Evolutionary conservation across 1,284 basidiomycete genomes (phyloP).

Genomic region (Papiliotrema terrestris): DNA sequence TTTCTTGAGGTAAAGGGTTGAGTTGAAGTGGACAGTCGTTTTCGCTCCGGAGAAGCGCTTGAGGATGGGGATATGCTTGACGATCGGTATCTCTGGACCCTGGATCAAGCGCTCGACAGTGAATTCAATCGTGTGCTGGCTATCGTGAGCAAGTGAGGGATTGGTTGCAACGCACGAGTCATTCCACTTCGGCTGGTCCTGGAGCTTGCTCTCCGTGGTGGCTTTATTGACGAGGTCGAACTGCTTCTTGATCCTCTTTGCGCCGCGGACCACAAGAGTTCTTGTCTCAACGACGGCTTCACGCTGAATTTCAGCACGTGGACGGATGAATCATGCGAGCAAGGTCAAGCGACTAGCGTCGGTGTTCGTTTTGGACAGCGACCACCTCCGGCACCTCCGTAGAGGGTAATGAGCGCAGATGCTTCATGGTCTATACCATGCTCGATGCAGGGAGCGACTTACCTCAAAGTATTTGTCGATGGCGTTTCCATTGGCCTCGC

Average conservation of each 20-base stretch:
- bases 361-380: no score
- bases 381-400: no score
- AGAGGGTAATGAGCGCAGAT: no score
- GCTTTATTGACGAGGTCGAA: slow-evolving; percentile 17
- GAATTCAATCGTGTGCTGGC: slow-evolving; percentile 24
- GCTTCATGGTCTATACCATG: no score
- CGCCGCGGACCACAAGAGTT: slow-evolving; percentile 19
- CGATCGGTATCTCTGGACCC: slow-evolving; percentile 12
- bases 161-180: slow-evolving; percentile 21
- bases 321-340: no score
- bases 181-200: slow-evolving; percentile 29
- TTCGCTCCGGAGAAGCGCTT: slow-evolving; percentile 8
- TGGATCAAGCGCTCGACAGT: slow-evolving; percentile 20
- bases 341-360: no score
- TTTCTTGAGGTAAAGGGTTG: slow-evolving; percentile 21
- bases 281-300: slow-evolving; percentile 23
- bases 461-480: slow-evolving; percentile 37
- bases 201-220: slow-evolving; percentile 16
- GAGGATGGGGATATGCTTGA: slow-evolving; percentile 3
- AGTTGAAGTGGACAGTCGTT: slow-evolving; percentile 13
- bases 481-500: slow-evolving; percentile 26
- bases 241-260: slow-evolving; percentile 32
- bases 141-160: slow-evolving; percentile 4
- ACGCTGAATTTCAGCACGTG: slow-evolving; percentile 12
- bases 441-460: no score